Conservation (phyloP, 768 basidiomycete species). For the Crassisporium funariophilum region DNA sequence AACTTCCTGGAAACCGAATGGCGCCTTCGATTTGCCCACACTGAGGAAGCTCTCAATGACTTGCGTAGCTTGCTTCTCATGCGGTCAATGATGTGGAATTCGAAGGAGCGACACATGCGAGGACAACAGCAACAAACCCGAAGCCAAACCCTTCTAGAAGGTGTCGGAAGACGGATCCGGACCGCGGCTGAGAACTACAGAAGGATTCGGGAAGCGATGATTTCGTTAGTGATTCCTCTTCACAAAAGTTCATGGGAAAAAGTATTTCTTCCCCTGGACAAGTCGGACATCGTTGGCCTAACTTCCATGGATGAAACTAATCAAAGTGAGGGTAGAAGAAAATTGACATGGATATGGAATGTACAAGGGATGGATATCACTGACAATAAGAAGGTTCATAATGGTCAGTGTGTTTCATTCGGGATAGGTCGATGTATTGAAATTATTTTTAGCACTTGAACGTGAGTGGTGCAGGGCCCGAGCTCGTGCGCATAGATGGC, state of each 20-base stretch:
- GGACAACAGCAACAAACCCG: slow-evolving; percentile 27
- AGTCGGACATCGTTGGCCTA: slow-evolving; percentile 15
- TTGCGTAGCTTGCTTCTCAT: slow-evolving; percentile 28
- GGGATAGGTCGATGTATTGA: not conserved
- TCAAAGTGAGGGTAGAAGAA: slow-evolving; percentile 17
- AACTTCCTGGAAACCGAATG: slow-evolving; percentile 23
- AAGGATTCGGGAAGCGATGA: slow-evolving; percentile 7
- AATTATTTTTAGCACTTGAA: slow-evolving; percentile 15
- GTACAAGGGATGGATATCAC: slow-evolving; percentile 5
- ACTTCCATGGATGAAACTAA: slow-evolving; percentile 10
- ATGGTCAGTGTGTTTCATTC: slow-evolving; percentile 4
- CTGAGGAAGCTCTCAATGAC: slow-evolving; percentile 24
- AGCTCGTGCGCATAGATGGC: slow-evolving; percentile 31
- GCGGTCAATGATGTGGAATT: slow-evolving; percentile 26
- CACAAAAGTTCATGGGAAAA: slow-evolving; percentile 7
- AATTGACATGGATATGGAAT: slow-evolving; percentile 25
- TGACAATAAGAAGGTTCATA: slow-evolving; percentile 6
- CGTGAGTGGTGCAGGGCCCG: slow-evolving; percentile 29
- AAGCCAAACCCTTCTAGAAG: slow-evolving; percentile 16
- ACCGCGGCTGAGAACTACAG: slow-evolving; percentile 15
- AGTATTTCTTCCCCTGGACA: slow-evolving; percentile 9
- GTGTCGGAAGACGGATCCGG: slow-evolving; percentile 15
- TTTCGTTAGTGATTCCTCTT: not conserved
- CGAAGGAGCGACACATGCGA: slow-evolving; percentile 25
- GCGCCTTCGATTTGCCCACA: slow-evolving; percentile 27